Evolutionary conservation across 345 rosid genomes (phyloP), one percentile per base, ranked within the genome.

Genomic region (Citrus australasica): DNA sequence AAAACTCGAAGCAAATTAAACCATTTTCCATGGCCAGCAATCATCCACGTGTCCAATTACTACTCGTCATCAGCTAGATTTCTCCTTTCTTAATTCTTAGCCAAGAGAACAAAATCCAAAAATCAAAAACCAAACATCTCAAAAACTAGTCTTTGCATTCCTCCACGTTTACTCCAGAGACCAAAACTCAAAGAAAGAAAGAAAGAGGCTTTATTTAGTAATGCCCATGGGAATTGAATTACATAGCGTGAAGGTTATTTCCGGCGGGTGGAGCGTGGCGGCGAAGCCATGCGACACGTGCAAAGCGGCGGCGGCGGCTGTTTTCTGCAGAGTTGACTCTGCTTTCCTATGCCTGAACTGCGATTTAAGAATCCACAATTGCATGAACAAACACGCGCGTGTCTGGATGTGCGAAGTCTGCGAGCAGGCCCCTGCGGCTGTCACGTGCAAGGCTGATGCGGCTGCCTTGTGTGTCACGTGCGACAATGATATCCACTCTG

Each of bases 401-500:
- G 96, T 92, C 32, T 84, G 86, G 89, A 51, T 95, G 73, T 95
- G 98, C 51, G 94, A 91, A 69, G 97, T 95, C 61, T 95, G 99
- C 82, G 97, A 93, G 83, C 98, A 93, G 71, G 98, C 99, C 9
- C 98, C 99, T 0, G 98, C 99, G 46, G 89, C 92, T 59, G 95
- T 95, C 77, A 92, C 96, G 42, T 95, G 99, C 87, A 92, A 91
- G 87, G 99, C 99, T 33, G 99, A 95, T 78, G 98, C 97, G 5
- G 99, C 99, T 9, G 85, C 91, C 0, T 89, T 95, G 60, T 95
- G 99, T 79, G 91, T 93, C 74, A 69, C 91, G 3, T 95, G 98
- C 79, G 98, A 95, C 74, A 87, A 88, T 22, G 98, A 95, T 74
- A 95, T 93, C 80, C 99, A 95, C 85, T 92, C 96, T 1, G 99